Conservation (phyloP, 202 grass and related monocot species). For the Hordeum pubiflorum region DNA sequence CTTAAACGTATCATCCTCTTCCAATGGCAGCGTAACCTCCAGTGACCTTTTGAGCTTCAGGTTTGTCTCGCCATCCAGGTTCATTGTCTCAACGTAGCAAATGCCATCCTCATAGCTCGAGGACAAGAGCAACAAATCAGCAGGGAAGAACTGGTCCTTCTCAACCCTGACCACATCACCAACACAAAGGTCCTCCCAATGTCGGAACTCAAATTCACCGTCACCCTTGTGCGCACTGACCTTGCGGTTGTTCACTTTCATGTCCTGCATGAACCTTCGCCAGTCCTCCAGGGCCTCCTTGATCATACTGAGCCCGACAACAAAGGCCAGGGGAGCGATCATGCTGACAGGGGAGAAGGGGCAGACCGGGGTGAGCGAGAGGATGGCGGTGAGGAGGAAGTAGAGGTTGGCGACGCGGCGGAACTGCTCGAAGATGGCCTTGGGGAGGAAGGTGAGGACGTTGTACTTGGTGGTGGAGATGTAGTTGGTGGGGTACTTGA, state of each 20-base stretch:
- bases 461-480: constrained; percentile 99
- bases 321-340: constrained; percentile 78
- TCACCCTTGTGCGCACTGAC: constrained; percentile 55
- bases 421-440: constrained; percentile 98
- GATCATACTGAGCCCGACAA: constrained; percentile 81
- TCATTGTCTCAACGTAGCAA: constrained; percentile 99
- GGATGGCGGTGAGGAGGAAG: constrained; percentile 85
- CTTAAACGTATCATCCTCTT: constrained; percentile 68
- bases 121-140: constrained; percentile 68
- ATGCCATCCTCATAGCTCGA: constrained; percentile 98
- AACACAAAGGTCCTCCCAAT: constrained; percentile 75
- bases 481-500: constrained; percentile 78
- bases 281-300: constrained; percentile 98
- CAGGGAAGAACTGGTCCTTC: constrained; percentile 98
- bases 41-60: constrained; percentile 97
- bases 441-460: constrained; percentile 79
- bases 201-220: constrained; percentile 49
- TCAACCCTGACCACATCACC: constrained; percentile 88
- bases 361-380: constrained; percentile 82
- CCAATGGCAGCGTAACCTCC: constrained; percentile 69
- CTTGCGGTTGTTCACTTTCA: constrained; percentile 92
- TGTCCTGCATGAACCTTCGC: constrained; percentile 90
- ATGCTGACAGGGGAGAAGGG: constrained; percentile 80
- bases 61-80: constrained; percentile 93
- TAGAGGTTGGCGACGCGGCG: constrained; percentile 92